phyloP scores from a whole-genome alignment of 768 basidiomycete species.

The Holtermanniella nyarrowii region DNA sequence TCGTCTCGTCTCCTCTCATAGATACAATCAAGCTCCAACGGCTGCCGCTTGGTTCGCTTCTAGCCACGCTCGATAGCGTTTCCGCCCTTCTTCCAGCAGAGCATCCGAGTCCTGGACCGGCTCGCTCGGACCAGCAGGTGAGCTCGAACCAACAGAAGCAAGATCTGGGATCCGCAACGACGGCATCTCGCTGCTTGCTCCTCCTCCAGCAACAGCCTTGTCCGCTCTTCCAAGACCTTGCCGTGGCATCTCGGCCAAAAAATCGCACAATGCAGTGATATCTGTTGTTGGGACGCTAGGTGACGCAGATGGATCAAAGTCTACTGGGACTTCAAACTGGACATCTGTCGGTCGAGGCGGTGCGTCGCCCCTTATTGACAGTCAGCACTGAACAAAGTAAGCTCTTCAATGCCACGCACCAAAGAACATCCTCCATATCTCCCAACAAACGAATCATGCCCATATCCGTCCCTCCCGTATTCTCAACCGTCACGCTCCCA shows the following conservation, averaged over 20 bases:
- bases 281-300: slow-evolving; percentile 2
- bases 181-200: background rate
- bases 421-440: slow-evolving; percentile 30
- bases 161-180: background rate
- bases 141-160: too few species aligned
- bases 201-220: background rate
- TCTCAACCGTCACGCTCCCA: slow-evolving; percentile 15
- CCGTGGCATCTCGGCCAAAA: slow-evolving; percentile 9
- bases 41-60: background rate
- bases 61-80: background rate
- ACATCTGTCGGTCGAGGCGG: slow-evolving; percentile 28
- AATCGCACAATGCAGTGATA: slow-evolving; percentile 6
- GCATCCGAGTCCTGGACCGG: too few species aligned
- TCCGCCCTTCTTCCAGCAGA: background rate
- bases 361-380: slow-evolving; percentile 20
- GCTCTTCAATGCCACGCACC: slow-evolving; percentile 10
- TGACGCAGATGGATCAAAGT: slow-evolving; percentile 30
- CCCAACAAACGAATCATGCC: slow-evolving; percentile 24
- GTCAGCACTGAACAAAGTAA: background rate
- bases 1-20: too few species aligned
- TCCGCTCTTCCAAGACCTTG: background rate
- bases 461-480: slow-evolving; percentile 9
- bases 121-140: too few species aligned
- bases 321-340: slow-evolving; percentile 19
- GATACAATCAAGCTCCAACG: too few species aligned